Conservation (phyloP, 2,329 filamentous ascomycete genomes). For the Alternaria triticina region DNA sequence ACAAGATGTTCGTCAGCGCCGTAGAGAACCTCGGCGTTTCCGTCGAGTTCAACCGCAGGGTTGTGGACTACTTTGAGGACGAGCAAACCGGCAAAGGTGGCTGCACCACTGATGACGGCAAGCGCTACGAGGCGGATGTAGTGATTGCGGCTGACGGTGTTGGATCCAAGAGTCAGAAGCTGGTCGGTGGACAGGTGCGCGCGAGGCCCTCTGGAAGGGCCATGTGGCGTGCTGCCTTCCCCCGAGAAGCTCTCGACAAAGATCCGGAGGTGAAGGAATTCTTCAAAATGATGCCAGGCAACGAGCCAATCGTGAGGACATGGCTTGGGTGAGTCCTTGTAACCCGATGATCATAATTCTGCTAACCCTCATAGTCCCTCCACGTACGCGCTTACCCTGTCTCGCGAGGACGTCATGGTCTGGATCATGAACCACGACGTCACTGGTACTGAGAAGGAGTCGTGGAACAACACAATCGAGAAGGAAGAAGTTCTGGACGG, state of each 20-base stretch:
- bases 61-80: conserved; percentile 55
- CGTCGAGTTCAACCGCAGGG: conserved; percentile 51
- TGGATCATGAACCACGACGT: conserved; percentile 60
- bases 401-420: conserved; percentile 56
- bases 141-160: conserved; percentile 52
- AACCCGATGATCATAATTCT: background rate
- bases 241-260: conserved; percentile 53
- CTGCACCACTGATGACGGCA: conserved; percentile 48
- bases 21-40: conserved; percentile 54
- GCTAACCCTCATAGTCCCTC: conserved; percentile 35
- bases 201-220: conserved; percentile 48
- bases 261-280: conserved; percentile 56
- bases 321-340: conserved; percentile 47
- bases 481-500: conserved; percentile 53
- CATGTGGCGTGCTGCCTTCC: conserved; percentile 52
- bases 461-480: conserved; percentile 56
- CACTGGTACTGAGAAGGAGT: conserved; percentile 54
- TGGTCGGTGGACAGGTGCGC: conserved; percentile 54
- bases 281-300: conserved; percentile 52
- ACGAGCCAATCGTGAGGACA: conserved; percentile 55
- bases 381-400: conserved; percentile 55
- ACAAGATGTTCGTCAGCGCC: conserved; percentile 61
- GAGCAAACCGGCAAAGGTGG: conserved; percentile 46
- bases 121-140: conserved; percentile 51
- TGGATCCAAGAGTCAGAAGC: conserved; percentile 53